Evolutionary conservation across 1,284 basidiomycete genomes (phyloP), one percentile per base, ranked within the genome.

Genomic region (Leccinum holopus): DNA sequence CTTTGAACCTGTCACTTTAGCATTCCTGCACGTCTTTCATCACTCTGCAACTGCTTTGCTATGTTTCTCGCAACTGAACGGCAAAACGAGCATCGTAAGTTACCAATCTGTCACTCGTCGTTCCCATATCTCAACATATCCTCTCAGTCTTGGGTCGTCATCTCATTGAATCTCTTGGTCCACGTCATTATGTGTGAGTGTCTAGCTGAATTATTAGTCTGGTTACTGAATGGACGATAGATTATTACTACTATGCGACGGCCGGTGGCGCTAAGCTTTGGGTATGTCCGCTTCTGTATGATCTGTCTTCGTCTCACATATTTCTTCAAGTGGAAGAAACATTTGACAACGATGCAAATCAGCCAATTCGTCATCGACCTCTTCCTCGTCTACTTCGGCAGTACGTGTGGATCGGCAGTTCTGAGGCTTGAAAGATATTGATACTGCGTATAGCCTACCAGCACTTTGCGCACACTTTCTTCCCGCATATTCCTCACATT

Each of bases 1-100:
- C 8, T 21, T 41, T 21, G 25, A 41, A 32, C 53, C 18, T 44
- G 6, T 25, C 59, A 49, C 55, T 58, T 37, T 71, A 97, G 92
- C 92, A 64, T 98, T 98, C 82, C 81, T 99, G 67, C 97, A 99
- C 77, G 96, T 98, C 69, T 98, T 97, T 84, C 97, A 98, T 78
- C 97, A 98, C 82, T 94, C 96, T 65, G 97, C 96, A n/a, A 98
- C 97, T 61, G 97, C 97, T 63, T 78, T 97, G 60, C 83, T 99
- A 64, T 98, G 97, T 81, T 98, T 89, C 77, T 89, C 90, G 61
- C 96, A 99, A 80, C 84, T 99, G 66, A 91, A 97, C 70, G 96
- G 97, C 73, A 85, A 86, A 76, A 96, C 95, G 58, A 93, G 92
- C 68, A 88, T 97, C 66, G 92, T 94, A 76, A 68, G 88, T 77